Conservation (phyloP, 2,329 filamentous ascomycete species). For the Shiraia bambusicola region DNA sequence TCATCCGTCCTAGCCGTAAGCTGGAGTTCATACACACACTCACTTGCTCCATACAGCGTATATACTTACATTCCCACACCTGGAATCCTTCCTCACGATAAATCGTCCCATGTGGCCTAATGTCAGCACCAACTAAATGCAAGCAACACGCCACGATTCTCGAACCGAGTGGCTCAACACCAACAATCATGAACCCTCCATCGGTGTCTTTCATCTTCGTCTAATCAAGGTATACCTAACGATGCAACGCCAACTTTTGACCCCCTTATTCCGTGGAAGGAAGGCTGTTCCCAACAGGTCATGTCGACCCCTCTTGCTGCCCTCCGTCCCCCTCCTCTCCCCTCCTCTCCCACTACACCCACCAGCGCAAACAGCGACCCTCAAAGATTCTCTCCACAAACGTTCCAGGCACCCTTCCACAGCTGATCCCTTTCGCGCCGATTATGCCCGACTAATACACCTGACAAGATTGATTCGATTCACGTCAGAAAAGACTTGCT, state of each 20-base stretch:
- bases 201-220: too few relatives aligned
- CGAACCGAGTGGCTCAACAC: too few relatives aligned
- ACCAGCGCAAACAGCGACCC: slow-evolving; percentile 1
- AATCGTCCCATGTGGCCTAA: too few relatives aligned
- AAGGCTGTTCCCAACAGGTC: background rate
- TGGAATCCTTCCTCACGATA: too few relatives aligned
- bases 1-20: slow-evolving; percentile 26
- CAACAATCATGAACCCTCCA: too few relatives aligned
- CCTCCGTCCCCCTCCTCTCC: slow-evolving; percentile 24
- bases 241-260: background rate
- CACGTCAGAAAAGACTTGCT: slow-evolving; percentile 3
- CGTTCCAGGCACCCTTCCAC: slow-evolving; percentile 25
- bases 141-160: too few relatives aligned
- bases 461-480: slow-evolving; percentile 1
- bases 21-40: slow-evolving; percentile 13
- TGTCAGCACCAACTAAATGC: too few relatives aligned
- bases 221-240: background rate
- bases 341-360: slow-evolving; percentile 7
- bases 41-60: slow-evolving; percentile 1
- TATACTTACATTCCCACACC: background rate
- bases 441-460: slow-evolving; percentile 18
- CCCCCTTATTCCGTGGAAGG: too few relatives aligned
- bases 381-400: slow-evolving; percentile 24
- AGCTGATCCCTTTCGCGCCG: slow-evolving; percentile 24
- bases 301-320: slow-evolving; percentile 4